Evolutionary conservation across 768 basidiomycete species (phyloP).

Genomic region (Tephrocybe sp.): DNA sequence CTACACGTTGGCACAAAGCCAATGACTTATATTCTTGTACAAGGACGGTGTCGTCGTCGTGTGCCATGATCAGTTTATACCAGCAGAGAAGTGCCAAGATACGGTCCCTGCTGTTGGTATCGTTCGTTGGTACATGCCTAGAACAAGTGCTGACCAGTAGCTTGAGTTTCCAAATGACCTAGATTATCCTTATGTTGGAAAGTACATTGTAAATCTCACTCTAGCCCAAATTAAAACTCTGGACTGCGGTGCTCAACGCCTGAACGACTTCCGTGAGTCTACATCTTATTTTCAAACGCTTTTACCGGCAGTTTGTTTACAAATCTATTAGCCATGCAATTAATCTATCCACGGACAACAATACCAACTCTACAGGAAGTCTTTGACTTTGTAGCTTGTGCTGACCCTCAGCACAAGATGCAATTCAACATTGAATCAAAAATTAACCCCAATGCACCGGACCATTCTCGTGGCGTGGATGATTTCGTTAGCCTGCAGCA

Average conservation of each 20-base stretch:
- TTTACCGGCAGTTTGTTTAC: not conserved
- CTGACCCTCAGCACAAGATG: slow-evolving; percentile 59
- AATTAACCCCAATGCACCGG: slow-evolving; percentile 52
- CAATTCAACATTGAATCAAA: slow-evolving; percentile 82
- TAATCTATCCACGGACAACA: slow-evolving; percentile 63
- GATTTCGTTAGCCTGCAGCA: slow-evolving; percentile 65
- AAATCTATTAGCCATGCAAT: slow-evolving; percentile 48
- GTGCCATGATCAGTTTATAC: slow-evolving; percentile 76
- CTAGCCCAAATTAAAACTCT: slow-evolving; percentile 76
- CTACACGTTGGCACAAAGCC: not conserved
- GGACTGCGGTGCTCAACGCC: slow-evolving; percentile 74
- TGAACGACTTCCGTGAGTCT: slow-evolving; percentile 52
- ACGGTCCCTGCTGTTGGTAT: slow-evolving; percentile 54
- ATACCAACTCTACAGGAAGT: slow-evolving; percentile 74
- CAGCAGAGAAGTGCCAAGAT: slow-evolving; percentile 63
- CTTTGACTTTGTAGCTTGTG: slow-evolving; percentile 74
- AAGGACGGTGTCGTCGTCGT: slow-evolving; percentile 78
- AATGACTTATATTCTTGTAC: not conserved
- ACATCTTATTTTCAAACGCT: not conserved
- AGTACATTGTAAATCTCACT: slow-evolving; percentile 73
- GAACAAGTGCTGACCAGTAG: not conserved
- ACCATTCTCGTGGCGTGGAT: slow-evolving; percentile 49
- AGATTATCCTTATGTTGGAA: slow-evolving; percentile 73
- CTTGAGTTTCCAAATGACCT: slow-evolving; percentile 53
- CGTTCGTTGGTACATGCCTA: slow-evolving; percentile 13